Percentiles rank a stretch among this genome's conserved stretches.
Evolutionary conservation across 768 basidiomycete genomes (phyloP).

Genomic region (Hebeloma cylindrosporum): DNA sequence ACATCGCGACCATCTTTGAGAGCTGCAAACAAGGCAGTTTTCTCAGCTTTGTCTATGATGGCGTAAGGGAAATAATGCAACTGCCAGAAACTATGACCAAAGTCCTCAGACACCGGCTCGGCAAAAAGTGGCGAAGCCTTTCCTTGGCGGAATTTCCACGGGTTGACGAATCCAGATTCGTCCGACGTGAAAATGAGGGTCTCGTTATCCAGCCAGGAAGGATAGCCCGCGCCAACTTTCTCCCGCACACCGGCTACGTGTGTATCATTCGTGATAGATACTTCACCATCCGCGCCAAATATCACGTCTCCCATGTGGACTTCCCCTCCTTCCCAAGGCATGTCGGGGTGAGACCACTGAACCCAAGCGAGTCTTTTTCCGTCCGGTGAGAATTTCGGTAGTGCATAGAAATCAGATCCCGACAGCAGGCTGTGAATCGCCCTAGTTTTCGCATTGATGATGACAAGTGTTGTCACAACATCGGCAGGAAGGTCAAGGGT

Average conservation of each 20-base stretch:
- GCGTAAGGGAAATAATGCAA: constrained; percentile 51
- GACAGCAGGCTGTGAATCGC: constrained; percentile 43
- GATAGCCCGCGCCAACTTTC: constrained; percentile 56
- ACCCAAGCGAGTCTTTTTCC: constrained; percentile 61
- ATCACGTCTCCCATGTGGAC: constrained; percentile 53
- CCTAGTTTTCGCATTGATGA: constrained; percentile 51
- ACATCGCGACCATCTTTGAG: constrained; percentile 41
- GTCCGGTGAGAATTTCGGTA: constrained; percentile 58
- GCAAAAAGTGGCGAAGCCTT: constrained; percentile 40
- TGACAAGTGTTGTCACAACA: constrained; percentile 55
- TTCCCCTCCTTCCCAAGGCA: constrained; percentile 65
- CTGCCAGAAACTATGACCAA: constrained; percentile 55
- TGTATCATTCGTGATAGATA: constrained; percentile 36
- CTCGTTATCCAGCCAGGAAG: constrained; percentile 57
- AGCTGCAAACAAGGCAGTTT: constrained; percentile 37
- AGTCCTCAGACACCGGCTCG: constrained; percentile 50
- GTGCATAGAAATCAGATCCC: constrained; percentile 75
- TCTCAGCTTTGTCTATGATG: constrained; percentile 35
- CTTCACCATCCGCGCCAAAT: constrained; percentile 18
- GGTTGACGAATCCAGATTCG: constrained; percentile 64
- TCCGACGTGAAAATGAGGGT: constrained; percentile 66
- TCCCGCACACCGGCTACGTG: constrained; percentile 52
- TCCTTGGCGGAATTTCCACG: constrained; percentile 52
- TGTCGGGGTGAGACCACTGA: constrained; percentile 60
- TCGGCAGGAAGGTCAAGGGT: constrained; percentile 49